Conservation (phyloP, 257 asterid genomes). For the Nicotiana tabacum region DNA sequence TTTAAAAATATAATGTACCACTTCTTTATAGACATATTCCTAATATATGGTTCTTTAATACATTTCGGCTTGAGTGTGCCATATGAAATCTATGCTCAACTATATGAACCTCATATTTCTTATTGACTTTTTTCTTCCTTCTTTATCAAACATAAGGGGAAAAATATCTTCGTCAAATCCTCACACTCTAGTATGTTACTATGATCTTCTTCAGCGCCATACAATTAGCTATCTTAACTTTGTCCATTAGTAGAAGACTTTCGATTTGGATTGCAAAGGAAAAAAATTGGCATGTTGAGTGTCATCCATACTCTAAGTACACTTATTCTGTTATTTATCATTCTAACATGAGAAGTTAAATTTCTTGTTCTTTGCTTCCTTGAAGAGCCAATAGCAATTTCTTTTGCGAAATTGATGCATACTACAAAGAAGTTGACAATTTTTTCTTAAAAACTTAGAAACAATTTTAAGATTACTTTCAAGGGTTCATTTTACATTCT, state of each 20-base stretch:
- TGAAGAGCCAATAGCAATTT: too few relatives aligned
- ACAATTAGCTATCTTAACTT: constrained; percentile 46
- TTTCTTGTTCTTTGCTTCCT: background rate
- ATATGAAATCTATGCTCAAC: too few relatives aligned
- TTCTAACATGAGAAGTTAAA: too few relatives aligned
- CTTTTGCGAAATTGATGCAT: too few relatives aligned
- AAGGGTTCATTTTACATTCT: background rate
- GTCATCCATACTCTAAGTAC: constrained; percentile 48
- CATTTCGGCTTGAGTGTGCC: too few relatives aligned
- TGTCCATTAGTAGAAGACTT: constrained; percentile 31
- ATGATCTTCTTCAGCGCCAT: constrained; percentile 61
- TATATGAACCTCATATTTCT: too few relatives aligned
- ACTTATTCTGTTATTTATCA: background rate
- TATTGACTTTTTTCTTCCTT: constrained; percentile 29
- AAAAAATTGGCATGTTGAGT: constrained; percentile 38
- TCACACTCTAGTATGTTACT: constrained; percentile 56
- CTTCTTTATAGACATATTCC: too few relatives aligned
- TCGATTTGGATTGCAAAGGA: constrained; percentile 43
- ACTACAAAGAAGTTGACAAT: background rate
- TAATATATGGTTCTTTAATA: too few relatives aligned
- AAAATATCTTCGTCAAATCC: constrained; percentile 48
- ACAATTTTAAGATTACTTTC: background rate
- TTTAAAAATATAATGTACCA: too few relatives aligned
- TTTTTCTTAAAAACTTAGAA: background rate
- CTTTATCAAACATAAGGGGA: constrained; percentile 34